phyloP scores from a whole-genome alignment of 257 asterid species.

The Solanum etuberosum region DNA sequence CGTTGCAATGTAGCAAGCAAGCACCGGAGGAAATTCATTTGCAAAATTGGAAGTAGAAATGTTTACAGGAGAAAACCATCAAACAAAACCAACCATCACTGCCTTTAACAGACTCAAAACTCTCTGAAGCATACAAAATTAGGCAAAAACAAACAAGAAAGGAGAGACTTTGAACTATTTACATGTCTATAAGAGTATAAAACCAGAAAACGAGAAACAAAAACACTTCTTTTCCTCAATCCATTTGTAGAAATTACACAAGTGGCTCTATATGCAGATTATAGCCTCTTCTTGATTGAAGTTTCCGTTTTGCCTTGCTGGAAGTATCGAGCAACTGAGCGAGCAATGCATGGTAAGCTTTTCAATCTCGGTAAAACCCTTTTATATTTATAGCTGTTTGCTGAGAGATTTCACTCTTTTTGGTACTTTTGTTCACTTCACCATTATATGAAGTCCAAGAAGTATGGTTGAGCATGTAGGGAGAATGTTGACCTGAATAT shows the following conservation, averaged over 20 bases:
- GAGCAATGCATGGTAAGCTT: background rate
- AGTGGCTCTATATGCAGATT: background rate
- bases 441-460: slow-evolving; percentile 42
- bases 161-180: background rate
- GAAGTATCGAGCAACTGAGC: background rate
- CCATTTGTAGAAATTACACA: background rate
- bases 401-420: slow-evolving; percentile 36
- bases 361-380: slow-evolving; percentile 10
- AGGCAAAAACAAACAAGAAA: background rate
- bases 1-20: background rate
- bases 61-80: background rate
- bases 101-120: background rate
- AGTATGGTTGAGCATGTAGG: slow-evolving; percentile 37
- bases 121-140: background rate
- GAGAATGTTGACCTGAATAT: slow-evolving; percentile 50
- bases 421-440: slow-evolving; percentile 16
- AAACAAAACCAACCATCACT: background rate
- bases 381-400: slow-evolving; percentile 13
- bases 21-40: background rate
- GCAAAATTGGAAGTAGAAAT: background rate
- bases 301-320: background rate
- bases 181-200: background rate
- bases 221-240: background rate
- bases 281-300: background rate
- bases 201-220: background rate